A percentile compares a stretch with the other conserved stretches of the same genome.
Evolutionary conservation across 1,139 yeast genomes (phyloP).

Genomic region (Yamadazyma triangularis): DNA sequence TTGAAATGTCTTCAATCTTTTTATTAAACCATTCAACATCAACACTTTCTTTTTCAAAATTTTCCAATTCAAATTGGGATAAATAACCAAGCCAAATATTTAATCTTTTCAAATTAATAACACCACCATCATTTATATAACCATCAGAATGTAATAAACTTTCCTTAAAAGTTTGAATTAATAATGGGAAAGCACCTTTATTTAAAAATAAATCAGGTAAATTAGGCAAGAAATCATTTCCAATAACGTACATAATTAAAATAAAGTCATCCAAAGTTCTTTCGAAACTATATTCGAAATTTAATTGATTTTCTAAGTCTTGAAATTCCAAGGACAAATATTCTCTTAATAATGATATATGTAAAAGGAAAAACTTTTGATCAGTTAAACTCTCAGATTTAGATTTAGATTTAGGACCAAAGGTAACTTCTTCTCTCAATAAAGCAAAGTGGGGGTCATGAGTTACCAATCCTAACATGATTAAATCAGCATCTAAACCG

Average conservation of each 20-base stretch:
- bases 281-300: conserved; percentile 81
- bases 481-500: conserved; percentile 96
- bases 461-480: conserved; percentile 90
- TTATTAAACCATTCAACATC: conserved; percentile 92
- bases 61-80: conserved; percentile 71
- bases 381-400: conserved; percentile 56
- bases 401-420: conserved; percentile 54
- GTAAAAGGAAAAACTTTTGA: conserved; percentile 79
- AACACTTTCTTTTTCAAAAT: conserved; percentile 74
- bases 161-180: conserved; percentile 82
- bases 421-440: conserved; percentile 91
- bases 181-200: conserved; percentile 92
- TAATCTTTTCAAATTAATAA: conserved; percentile 69
- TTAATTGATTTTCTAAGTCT: conserved; percentile 58
- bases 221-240: conserved; percentile 98
- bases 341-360: conserved; percentile 83
- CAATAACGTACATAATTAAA: conserved; percentile 87
- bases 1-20: conserved; percentile 74
- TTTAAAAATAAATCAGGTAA: conserved; percentile 90
- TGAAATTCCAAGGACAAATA: conserved; percentile 82
- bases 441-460: conserved; percentile 96
- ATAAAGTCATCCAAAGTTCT: conserved; percentile 89
- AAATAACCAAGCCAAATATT: conserved; percentile 68
- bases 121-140: conserved; percentile 79
- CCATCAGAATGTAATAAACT: conserved; percentile 74